Base-by-base conservation (phyloP, 495 filamentous ascomycete species). In the Schizothecium vesticola region DNA sequence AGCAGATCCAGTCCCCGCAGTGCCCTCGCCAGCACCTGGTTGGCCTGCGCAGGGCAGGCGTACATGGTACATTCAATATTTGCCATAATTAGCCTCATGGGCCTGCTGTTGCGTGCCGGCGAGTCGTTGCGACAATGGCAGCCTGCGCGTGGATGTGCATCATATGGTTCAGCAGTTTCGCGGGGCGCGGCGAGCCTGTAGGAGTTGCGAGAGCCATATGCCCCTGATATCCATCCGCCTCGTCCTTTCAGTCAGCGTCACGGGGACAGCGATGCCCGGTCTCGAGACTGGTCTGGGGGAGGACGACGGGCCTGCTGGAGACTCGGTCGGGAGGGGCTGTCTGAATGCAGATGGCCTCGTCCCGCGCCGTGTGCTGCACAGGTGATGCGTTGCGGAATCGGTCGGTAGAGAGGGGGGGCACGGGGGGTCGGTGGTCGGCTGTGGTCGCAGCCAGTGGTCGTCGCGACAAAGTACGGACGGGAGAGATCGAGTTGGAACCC, bases 1-100 rank as follows among this genome's bases (percentile, higher is more conserved):
- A 24, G 31, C 29, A 22, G 19, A 21, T 29, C 19, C 2, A 25
- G 51, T 65, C 33, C 25, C 65, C 65, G 60, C 69, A 71, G 70
- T 72, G 68, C 66, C 64, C 55, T 64, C 64, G 55, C 69, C 43
- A 51, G 51, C 31, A 61, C 69, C 64, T 77, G 75, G 73, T 75
- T 77, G 73, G 73, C 64, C 67, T 75, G 65, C 73, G 61, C 56
- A 59, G 56, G 71, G 33, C 66, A 65, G 66, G 19, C 72, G 72
- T 75, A 76, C 74, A 78, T 73, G 72, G 72, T 71, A 73, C 71
- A 75, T 74, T 61, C 75, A 74, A 76, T 73, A 75, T 77, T 76
- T 75, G 77, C 75, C 75, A 77, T 79, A 77, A 74, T 79, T 76
- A 76, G 77, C 73, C 72, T 67, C 70, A 29, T 29, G 62, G 43